These are phyloP conservation scores for Arachnomyces sp. DNA, from an alignment of 2,329 filamentous ascomycete genomes.

Conservation along the genomic window DNA sequence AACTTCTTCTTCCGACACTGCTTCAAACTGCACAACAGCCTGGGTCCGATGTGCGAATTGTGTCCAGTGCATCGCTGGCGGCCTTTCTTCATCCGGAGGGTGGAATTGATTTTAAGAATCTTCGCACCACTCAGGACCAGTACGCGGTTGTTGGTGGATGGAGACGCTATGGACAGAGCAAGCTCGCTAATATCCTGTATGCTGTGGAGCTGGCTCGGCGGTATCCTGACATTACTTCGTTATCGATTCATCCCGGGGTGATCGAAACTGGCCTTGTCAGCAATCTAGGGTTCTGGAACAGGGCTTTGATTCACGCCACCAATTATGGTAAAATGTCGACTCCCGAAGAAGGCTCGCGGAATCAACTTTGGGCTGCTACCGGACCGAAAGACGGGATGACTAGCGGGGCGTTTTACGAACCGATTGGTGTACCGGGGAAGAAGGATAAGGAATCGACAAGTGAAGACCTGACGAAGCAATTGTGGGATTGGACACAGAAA, in stretches of 20 bases:
- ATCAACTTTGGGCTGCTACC: conserved; percentile 7
- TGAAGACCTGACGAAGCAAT: conserved; percentile 20
- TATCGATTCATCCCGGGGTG: conserved; percentile 43
- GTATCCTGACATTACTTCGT: conserved; percentile 39
- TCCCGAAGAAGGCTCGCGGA: background rate
- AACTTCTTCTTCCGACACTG: conserved; percentile 38
- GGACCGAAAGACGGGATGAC: conserved; percentile 21
- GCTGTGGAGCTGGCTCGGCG: conserved; percentile 33
- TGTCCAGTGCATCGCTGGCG: conserved; percentile 31
- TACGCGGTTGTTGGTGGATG: conserved; percentile 16
- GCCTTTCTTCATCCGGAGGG: background rate
- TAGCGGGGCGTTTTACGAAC: conserved; percentile 39
- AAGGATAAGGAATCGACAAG: conserved; percentile 16
- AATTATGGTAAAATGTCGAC: background rate
- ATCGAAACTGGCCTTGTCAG: conserved; percentile 36
- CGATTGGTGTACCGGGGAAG: conserved; percentile 24
- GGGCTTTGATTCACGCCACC: conserved; percentile 3
- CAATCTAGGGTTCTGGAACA: background rate
- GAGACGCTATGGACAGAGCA: conserved; percentile 42
- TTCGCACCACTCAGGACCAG: conserved; percentile 20
- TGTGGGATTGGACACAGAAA: conserved; percentile 33
- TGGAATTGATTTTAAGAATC: conserved; percentile 31
- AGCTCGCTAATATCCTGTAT: conserved; percentile 46
- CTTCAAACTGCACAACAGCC: conserved; percentile 31
- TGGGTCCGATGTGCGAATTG: conserved; percentile 40